phyloP scores from a whole-genome alignment of 2,329 filamentous ascomycete genomes.

The Xylaria digitata region DNA sequence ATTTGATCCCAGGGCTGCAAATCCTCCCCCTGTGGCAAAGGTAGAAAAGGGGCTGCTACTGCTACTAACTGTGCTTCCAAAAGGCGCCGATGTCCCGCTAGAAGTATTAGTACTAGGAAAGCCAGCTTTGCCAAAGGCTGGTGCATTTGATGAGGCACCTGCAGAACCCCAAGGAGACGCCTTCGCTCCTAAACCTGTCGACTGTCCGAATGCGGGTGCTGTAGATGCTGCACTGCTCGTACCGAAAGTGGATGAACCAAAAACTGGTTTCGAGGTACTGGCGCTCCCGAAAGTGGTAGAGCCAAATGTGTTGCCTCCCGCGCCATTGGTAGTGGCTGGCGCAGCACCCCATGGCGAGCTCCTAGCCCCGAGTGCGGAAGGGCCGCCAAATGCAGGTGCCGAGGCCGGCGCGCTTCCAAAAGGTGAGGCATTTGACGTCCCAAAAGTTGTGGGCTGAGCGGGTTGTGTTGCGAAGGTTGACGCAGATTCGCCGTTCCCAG shows the following conservation, averaged over 20 bases:
- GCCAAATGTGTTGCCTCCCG: slow-evolving; percentile 54
- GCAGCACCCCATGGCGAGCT: slow-evolving; percentile 63
- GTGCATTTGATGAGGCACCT: slow-evolving; percentile 50
- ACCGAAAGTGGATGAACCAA: slow-evolving; percentile 55
- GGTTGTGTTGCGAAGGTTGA: slow-evolving; percentile 50
- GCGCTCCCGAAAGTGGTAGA: slow-evolving; percentile 57
- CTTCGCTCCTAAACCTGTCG: slow-evolving; percentile 60
- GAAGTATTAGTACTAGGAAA: slow-evolving; percentile 56
- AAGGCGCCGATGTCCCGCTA: slow-evolving; percentile 32
- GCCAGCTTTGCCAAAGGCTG: slow-evolving; percentile 67
- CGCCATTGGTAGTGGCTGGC: slow-evolving; percentile 46
- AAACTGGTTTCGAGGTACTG: slow-evolving; percentile 56
- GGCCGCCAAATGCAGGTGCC: slow-evolving; percentile 59
- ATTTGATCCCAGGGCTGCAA: slow-evolving; percentile 59
- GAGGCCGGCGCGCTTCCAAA: slow-evolving; percentile 56
- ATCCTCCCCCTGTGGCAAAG: slow-evolving; percentile 67
- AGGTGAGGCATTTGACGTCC: slow-evolving; percentile 47
- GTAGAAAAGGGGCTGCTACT: slow-evolving; percentile 51
- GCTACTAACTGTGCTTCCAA: slow-evolving; percentile 38
- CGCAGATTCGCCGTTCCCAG: slow-evolving; percentile 47
- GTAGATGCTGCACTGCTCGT: slow-evolving; percentile 32
- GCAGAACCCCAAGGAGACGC: slow-evolving; percentile 65
- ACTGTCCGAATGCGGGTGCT: slow-evolving; percentile 63
- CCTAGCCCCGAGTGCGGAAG: slow-evolving; percentile 62
- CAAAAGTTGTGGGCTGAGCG: slow-evolving; percentile 47